Conservation (phyloP, 169 alveolate genomes). For the Babesia caballi region DNA sequence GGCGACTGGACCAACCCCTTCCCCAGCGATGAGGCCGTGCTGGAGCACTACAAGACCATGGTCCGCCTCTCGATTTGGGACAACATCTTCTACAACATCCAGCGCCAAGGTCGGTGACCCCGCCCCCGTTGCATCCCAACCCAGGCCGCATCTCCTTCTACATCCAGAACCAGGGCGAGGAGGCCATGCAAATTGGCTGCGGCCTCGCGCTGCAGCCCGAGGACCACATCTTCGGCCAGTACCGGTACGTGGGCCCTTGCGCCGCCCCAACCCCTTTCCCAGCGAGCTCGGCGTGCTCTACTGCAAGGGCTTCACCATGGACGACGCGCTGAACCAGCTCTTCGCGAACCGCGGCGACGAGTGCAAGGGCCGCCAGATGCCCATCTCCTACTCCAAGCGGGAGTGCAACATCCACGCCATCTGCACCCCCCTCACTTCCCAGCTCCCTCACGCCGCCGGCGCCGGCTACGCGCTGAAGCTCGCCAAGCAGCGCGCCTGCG, state of each 20-base stretch:
- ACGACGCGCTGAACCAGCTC: slow-evolving; percentile 77
- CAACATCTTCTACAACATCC: slow-evolving; percentile 79
- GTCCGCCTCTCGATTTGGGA: slow-evolving; percentile 78
- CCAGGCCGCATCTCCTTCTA: slow-evolving; percentile 90
- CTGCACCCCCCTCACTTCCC: slow-evolving; percentile 92
- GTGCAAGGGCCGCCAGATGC: slow-evolving; percentile 97
- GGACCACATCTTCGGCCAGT: slow-evolving; percentile 89
- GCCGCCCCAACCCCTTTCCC: not conserved
- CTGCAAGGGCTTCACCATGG: slow-evolving; percentile 87
- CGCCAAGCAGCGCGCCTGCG: slow-evolving; percentile 80
- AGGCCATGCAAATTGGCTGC: slow-evolving; percentile 90
- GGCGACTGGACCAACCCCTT: slow-evolving; percentile 70
- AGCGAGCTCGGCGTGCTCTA: slow-evolving; percentile 91
- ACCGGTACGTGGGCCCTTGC: slow-evolving; percentile 37
- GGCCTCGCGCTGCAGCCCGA: slow-evolving; percentile 85
- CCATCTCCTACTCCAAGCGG: slow-evolving; percentile 89
- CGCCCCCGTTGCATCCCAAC: not conserved
- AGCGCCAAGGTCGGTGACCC: slow-evolving; percentile 77
- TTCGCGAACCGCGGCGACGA: slow-evolving; percentile 82
- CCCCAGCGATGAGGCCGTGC: slow-evolving; percentile 63
- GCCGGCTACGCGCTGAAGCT: slow-evolving; percentile 91
- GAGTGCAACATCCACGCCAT: slow-evolving; percentile 86
- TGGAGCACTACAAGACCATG: slow-evolving; percentile 68
- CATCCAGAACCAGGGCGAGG: slow-evolving; percentile 94
- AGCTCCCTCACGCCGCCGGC: slow-evolving; percentile 95